phyloP scores from a whole-genome alignment of 768 basidiomycete species.

The Boletus barrowsii region DNA sequence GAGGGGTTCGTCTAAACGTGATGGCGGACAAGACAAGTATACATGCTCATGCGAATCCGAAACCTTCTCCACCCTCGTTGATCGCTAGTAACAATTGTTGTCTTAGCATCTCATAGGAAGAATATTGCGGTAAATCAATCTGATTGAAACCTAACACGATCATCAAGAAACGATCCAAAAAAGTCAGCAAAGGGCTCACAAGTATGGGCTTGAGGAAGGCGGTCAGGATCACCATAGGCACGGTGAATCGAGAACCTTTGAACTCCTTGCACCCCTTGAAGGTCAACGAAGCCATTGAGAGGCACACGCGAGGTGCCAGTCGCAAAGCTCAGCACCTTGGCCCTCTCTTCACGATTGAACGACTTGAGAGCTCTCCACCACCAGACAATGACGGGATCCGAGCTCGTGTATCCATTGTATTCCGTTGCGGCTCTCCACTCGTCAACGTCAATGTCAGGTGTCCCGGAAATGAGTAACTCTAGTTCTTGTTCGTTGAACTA shows the following conservation, averaged over 20 bases:
- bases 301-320: conserved; percentile 93
- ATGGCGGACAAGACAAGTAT: conserved; percentile 1
- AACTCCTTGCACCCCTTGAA: conserved; percentile 93
- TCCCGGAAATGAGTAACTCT: conserved; percentile 91
- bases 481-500: conserved; percentile 95
- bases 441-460: conserved; percentile 98
- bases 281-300: conserved; percentile 87
- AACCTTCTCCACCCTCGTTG: conserved; percentile 94
- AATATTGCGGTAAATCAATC: conserved; percentile 91
- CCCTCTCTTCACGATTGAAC: conserved; percentile 94
- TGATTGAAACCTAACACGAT: conserved; percentile 77
- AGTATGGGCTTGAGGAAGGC: conserved; percentile 87
- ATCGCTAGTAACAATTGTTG: conserved; percentile 89
- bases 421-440: conserved; percentile 94
- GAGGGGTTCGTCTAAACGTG: conserved; percentile 14
- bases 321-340: conserved; percentile 96
- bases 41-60: conserved; percentile 66
- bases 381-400: conserved; percentile 96
- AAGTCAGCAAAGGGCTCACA: conserved; percentile 47
- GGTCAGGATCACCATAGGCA: conserved; percentile 82
- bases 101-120: conserved; percentile 94
- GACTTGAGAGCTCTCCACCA: conserved; percentile 99
- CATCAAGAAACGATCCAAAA: conserved; percentile 11
- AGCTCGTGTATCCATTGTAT: conserved; percentile 82
- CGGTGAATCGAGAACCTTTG: conserved; percentile 96